Conservation (phyloP, 1,284 basidiomycete species). For the Phenoliferia sp. region DNA sequence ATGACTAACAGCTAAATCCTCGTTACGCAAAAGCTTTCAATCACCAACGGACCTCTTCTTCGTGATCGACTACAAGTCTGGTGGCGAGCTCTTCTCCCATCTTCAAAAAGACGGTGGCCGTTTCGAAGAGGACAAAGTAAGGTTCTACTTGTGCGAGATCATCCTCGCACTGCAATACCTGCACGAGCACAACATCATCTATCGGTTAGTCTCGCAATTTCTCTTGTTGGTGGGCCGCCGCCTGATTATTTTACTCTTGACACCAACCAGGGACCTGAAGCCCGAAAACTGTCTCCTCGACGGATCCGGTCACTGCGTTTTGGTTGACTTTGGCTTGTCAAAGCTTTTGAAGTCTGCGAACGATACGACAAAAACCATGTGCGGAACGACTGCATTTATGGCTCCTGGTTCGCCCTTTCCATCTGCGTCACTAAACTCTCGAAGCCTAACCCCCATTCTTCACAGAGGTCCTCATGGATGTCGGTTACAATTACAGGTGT, state of each 20-base stretch:
- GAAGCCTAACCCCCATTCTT: no score
- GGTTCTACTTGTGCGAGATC: conserved; percentile 41
- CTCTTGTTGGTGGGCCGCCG: background rate
- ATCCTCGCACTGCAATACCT: conserved; percentile 38
- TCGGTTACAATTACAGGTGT: conserved; percentile 37
- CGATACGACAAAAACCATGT: conserved; percentile 44
- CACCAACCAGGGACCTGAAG: conserved; percentile 29
- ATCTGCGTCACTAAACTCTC: no score
- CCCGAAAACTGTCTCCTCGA: conserved; percentile 41
- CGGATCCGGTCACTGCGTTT: conserved; percentile 39
- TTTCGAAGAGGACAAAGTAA: conserved; percentile 37
- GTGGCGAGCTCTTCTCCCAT: conserved; percentile 45
- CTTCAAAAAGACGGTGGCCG: conserved; percentile 40
- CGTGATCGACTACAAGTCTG: conserved; percentile 47
- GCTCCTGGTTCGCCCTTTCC: background rate
- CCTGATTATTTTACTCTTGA: background rate
- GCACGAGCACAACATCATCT: conserved; percentile 38
- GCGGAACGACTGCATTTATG: conserved; percentile 41
- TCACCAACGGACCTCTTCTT: conserved; percentile 37
- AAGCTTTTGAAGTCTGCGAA: conserved; percentile 33
- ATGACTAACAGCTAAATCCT: no score
- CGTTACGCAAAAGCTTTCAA: conserved; percentile 11
- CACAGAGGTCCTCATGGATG: conserved; percentile 43
- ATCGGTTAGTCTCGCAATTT: conserved; percentile 30
- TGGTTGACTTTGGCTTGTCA: conserved; percentile 41